Evolutionary conservation across 2,329 filamentous ascomycete species (phyloP).

Genomic region (Beauveria brongniartii): DNA sequence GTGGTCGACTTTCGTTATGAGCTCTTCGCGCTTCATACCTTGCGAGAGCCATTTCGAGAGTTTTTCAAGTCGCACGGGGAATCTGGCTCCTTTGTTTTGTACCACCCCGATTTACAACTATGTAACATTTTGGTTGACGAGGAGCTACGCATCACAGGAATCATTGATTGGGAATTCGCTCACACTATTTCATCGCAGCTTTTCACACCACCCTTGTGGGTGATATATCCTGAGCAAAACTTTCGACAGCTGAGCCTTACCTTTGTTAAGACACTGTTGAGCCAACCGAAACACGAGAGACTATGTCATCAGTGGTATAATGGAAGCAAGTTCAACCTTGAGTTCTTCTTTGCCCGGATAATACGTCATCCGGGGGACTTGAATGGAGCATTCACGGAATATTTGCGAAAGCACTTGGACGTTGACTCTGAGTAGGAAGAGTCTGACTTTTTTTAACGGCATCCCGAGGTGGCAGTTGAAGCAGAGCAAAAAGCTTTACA

Average conservation of each 20-base stretch:
- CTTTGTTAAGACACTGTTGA: neutral
- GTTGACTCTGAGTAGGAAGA: neutral
- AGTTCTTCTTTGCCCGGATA: neutral
- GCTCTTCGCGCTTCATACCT: neutral
- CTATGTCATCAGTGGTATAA: neutral
- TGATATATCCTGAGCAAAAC: neutral
- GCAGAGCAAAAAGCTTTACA: neutral
- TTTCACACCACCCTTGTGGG: neutral
- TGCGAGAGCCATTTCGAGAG: neutral
- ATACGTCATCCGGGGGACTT: neutral
- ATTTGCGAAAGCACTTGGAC: neutral
- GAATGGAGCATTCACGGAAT: neutral
- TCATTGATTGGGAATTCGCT: neutral
- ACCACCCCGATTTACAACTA: neutral
- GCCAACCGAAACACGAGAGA: neutral
- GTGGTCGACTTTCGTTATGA: neutral
- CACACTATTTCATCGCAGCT: neutral
- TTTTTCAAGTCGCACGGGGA: neutral
- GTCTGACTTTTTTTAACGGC: neutral
- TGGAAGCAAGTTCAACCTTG: neutral
- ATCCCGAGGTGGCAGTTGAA: neutral
- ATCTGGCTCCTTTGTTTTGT: neutral
- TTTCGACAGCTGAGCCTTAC: neutral
- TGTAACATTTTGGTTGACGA: neutral
- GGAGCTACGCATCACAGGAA: neutral